Evolutionary conservation across 208 protist species (phyloP).

Genomic region (Trichomonas tenax): DNA sequence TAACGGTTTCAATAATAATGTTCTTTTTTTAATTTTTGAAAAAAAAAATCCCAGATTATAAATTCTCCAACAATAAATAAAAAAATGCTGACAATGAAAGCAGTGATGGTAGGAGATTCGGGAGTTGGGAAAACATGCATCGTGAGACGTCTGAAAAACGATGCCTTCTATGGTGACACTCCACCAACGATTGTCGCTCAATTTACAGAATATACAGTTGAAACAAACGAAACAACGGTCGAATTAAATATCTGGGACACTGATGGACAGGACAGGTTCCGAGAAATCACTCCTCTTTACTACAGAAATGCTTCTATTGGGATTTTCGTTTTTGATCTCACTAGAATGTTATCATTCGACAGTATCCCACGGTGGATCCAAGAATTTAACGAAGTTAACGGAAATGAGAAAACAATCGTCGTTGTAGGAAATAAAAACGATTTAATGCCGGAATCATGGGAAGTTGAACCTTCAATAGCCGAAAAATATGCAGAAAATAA

Average conservation of each 20-base stretch:
- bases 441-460: no score
- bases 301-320: conserved; percentile 92
- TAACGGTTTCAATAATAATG: no score
- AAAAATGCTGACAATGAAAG: background rate
- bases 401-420: no score
- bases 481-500: no score
- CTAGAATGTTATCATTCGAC: conserved; percentile 39
- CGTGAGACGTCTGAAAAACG: background rate
- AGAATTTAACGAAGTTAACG: conserved; percentile 81
- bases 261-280: conserved; percentile 69
- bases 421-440: no score
- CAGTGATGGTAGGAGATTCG: background rate
- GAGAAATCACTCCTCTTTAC: conserved; percentile 60
- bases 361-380: conserved; percentile 61
- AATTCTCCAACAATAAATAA: no score
- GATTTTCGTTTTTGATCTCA: conserved; percentile 66
- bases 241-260: conserved; percentile 39
- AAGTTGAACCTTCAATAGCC: no score
- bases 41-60: no score
- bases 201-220: background rate
- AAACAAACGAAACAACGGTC: background rate
- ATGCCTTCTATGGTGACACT: background rate
- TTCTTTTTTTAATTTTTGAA: no score
- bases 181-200: background rate
- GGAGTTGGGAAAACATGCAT: background rate